These are phyloP conservation scores for Mimosa bimucronata DNA, from an alignment of 306 rosid species.

Conservation along the genomic window DNA sequence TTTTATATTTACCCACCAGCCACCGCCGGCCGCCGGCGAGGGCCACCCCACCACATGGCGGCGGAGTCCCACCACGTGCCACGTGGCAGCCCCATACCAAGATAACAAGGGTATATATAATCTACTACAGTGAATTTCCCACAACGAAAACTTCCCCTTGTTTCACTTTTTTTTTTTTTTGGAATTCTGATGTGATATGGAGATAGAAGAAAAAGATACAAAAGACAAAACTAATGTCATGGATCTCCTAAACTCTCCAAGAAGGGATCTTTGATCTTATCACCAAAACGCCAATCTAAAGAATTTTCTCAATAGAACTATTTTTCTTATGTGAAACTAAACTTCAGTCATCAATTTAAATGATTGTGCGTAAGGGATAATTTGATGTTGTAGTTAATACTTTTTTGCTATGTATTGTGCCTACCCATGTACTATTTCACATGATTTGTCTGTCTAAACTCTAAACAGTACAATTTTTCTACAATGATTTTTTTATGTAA, in stretches of 20 bases:
- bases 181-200: background rate
- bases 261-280: background rate
- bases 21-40: no score
- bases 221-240: constrained; percentile 29
- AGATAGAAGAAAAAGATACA: background rate
- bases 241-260: background rate
- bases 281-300: background rate
- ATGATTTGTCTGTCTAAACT: background rate
- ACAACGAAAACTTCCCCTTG: background rate
- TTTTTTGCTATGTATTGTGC: background rate
- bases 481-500: background rate
- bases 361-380: background rate
- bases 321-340: background rate
- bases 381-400: background rate
- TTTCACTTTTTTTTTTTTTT: no score
- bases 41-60: no score
- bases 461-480: background rate
- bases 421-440: background rate
- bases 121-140: no score
- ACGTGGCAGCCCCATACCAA: no score
- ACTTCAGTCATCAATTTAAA: background rate
- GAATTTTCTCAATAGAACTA: background rate
- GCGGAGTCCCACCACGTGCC: no score
- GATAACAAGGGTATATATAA: no score
- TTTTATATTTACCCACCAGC: no score